Conservation (phyloP, 768 basidiomycete genomes). For the Paxillus involutus region DNA sequence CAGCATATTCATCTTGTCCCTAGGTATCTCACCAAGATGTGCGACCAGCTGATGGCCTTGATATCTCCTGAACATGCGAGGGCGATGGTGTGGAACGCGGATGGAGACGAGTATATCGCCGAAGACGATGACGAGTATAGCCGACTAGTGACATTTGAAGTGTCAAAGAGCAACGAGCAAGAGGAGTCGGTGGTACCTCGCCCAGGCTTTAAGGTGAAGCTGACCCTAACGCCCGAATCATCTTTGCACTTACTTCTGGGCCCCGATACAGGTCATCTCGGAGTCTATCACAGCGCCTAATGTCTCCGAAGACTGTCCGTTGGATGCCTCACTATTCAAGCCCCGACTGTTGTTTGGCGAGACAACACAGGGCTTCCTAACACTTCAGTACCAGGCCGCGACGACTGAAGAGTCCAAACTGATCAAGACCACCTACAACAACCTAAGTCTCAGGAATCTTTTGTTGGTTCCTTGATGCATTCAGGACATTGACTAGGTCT, state of each 20-base stretch:
- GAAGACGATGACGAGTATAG: slow-evolving; percentile 35
- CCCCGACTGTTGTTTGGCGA: slow-evolving; percentile 35
- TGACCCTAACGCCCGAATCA: not conserved
- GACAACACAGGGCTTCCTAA: slow-evolving; percentile 34
- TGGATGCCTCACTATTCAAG: slow-evolving; percentile 8
- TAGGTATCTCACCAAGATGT: slow-evolving; percentile 55
- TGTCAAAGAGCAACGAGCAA: slow-evolving; percentile 51
- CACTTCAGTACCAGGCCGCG: slow-evolving; percentile 17
- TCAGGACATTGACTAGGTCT: too few relatives aligned
- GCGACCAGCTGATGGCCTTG: slow-evolving; percentile 49
- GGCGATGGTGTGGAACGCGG: slow-evolving; percentile 40
- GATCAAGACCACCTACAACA: not conserved
- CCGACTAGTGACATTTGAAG: slow-evolving; percentile 49
- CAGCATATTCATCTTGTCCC: not conserved
- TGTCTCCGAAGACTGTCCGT: slow-evolving; percentile 5
- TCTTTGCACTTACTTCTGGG: not conserved
- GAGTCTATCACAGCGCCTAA: slow-evolving; percentile 8
- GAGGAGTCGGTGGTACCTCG: slow-evolving; percentile 43
- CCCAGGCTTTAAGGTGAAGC: slow-evolving; percentile 42
- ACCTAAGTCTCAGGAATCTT: too few relatives aligned
- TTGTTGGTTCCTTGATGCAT: not conserved
- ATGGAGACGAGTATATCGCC: slow-evolving; percentile 12
- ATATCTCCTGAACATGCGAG: slow-evolving; percentile 43
- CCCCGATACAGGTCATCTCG: not conserved
- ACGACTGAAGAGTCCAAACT: not conserved